Evolutionary conservation across 352 stramenopile species (phyloP).

Genomic region (Phytophthora megakarya): DNA sequence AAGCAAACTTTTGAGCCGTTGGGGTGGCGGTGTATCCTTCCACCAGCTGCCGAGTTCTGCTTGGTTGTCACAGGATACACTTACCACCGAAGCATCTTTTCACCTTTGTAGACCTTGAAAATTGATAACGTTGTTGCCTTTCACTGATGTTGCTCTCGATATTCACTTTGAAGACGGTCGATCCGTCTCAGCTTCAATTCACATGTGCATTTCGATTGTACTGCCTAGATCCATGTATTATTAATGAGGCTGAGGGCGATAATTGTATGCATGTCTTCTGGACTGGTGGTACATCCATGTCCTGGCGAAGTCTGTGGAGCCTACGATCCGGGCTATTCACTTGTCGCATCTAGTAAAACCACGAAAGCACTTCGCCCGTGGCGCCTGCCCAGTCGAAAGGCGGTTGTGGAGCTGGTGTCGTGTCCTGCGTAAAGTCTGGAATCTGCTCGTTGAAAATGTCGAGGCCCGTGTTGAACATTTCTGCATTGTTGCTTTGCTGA

Average conservation of each 20-base stretch:
- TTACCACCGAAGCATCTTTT: too few relatives aligned
- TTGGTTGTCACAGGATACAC: slow-evolving; percentile 28
- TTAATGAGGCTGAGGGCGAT: slow-evolving; percentile 15
- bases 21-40: slow-evolving; percentile 14
- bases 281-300: slow-evolving; percentile 18
- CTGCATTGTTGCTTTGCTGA: slow-evolving; percentile 18
- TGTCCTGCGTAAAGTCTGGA: slow-evolving; percentile 36
- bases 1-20: slow-evolving; percentile 1
- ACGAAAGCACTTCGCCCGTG: slow-evolving; percentile 38
- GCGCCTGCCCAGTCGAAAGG: slow-evolving; percentile 29
- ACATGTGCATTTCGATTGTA: too few relatives aligned
- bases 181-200: not conserved
- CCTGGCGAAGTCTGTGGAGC: slow-evolving; percentile 7
- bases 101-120: too few relatives aligned
- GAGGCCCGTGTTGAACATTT: slow-evolving; percentile 22
- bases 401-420: slow-evolving; percentile 9
- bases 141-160: not conserved
- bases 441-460: slow-evolving; percentile 41
- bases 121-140: too few relatives aligned
- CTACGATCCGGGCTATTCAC: not conserved
- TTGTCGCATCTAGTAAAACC: slow-evolving; percentile 39
- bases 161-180: not conserved
- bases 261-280: slow-evolving; percentile 23
- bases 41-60: slow-evolving; percentile 13
- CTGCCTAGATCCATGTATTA: slow-evolving; percentile 34